Evolutionary conservation across 164 flowering plant genomes (phyloP).

Genomic region (Kingdonia uniflora): DNA sequence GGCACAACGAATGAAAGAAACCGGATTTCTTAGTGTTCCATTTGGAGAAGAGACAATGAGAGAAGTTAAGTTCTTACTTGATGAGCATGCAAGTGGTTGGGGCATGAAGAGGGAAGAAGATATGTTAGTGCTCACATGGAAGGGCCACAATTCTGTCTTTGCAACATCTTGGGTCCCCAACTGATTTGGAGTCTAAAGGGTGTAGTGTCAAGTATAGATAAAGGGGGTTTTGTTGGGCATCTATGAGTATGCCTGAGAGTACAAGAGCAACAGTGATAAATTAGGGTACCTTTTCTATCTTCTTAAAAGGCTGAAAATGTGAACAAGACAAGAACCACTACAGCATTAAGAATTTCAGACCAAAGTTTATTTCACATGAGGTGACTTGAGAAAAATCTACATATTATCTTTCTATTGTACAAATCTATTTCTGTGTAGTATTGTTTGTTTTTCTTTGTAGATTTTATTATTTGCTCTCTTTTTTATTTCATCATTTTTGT

Average conservation of each 20-base stretch:
- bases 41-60: constrained; percentile 48
- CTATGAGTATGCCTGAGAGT: constrained; percentile 2
- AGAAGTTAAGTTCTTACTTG: constrained; percentile 50
- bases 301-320: constrained; percentile 11
- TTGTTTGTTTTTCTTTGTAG: too few species aligned
- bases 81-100: constrained; percentile 88
- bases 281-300: constrained; percentile 1
- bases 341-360: neutral
- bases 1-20: constrained; percentile 39
- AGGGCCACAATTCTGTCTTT: constrained; percentile 70
- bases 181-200: constrained; percentile 15
- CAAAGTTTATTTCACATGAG: neutral
- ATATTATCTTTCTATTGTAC: neutral
- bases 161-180: constrained; percentile 61
- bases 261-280: neutral
- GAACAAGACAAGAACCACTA: constrained; percentile 9
- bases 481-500: too few species aligned
- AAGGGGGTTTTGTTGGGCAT: neutral
- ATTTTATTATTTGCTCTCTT: too few species aligned
- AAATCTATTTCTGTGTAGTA: neutral
- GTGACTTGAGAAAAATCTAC: neutral
- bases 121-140: constrained; percentile 71
- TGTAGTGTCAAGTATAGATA: constrained; percentile 4
- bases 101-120: constrained; percentile 86
- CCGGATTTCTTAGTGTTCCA: constrained; percentile 31